Percentiles rank a stretch among this genome's conserved stretches.
Conservation (phyloP, 1,139 yeast species). For the Meyerozyma smithsonii region DNA sequence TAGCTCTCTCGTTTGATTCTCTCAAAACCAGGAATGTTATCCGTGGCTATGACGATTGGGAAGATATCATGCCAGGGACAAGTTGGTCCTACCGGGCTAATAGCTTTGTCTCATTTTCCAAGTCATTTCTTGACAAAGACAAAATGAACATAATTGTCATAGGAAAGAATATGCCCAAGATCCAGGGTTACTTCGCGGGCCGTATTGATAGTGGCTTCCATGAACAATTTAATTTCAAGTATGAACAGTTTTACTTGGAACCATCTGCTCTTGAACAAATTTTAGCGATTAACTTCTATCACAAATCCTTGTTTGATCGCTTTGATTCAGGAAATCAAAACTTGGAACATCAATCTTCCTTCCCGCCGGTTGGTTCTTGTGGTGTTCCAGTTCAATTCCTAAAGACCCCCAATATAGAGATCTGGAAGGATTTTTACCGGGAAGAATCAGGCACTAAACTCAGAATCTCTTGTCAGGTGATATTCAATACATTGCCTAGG, state of each 20-base stretch:
- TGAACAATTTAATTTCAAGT: conserved; percentile 16
- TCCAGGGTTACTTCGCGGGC: not conserved
- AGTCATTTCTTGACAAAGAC: conserved; percentile 8
- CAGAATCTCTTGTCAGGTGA: conserved; percentile 42
- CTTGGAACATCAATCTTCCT: conserved; percentile 8
- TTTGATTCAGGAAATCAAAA: conserved; percentile 5
- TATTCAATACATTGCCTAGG: conserved; percentile 19
- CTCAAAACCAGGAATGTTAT: conserved; percentile 33
- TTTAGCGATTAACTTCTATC: no score
- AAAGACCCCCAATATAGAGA: not conserved
- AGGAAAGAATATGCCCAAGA: conserved; percentile 6
- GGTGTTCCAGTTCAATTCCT: not conserved
- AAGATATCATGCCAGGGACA: conserved; percentile 14
- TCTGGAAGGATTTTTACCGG: not conserved
- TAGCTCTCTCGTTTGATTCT: conserved; percentile 28
- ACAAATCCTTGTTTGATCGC: no score
- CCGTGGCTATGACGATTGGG: conserved; percentile 30
- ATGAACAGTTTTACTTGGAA: conserved; percentile 12
- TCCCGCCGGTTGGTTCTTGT: no score
- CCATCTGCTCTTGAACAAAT: no score
- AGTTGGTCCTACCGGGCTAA: conserved; percentile 23
- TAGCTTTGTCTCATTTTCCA: conserved; percentile 25
- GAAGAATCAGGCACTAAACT: conserved; percentile 16
- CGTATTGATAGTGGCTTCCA: conserved; percentile 4
- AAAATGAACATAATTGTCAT: conserved; percentile 11